Evolutionary conservation across 805 yeast species (phyloP).

Genomic region (Lipomyces yamanashiensis): DNA sequence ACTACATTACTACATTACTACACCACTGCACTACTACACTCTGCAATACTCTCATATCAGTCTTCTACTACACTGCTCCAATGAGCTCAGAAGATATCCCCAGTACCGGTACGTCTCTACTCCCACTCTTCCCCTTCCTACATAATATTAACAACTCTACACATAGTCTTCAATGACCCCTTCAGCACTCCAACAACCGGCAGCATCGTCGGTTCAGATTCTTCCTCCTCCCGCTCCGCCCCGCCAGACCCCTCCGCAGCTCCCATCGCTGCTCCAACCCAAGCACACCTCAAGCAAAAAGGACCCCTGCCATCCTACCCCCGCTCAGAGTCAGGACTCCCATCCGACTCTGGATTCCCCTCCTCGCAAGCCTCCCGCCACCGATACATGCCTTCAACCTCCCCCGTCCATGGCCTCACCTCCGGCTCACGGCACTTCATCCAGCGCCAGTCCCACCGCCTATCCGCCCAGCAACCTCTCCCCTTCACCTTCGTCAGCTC

Average conservation of each 20-base stretch:
- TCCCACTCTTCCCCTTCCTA: neutral
- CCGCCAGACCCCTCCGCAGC: neutral
- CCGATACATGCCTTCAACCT: neutral
- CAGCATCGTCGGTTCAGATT: neutral
- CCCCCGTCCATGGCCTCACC: conserved; percentile 1
- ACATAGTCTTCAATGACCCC: neutral
- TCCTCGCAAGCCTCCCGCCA: neutral
- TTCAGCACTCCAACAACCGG: neutral
- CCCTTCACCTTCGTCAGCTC: too few species aligned
- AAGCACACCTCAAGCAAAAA: neutral
- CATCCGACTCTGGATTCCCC: neutral
- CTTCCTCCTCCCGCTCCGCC: neutral
- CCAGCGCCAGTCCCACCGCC: neutral
- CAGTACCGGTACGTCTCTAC: neutral
- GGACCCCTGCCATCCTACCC: neutral
- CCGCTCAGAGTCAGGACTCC: neutral
- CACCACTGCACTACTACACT: too few species aligned
- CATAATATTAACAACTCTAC: neutral
- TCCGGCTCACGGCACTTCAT: conserved; percentile 12
- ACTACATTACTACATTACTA: too few species aligned
- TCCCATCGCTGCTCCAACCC: neutral
- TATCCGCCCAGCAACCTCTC: neutral
- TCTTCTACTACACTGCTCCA: too few species aligned
- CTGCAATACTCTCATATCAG: too few species aligned
- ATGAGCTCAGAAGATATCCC: too few species aligned